Evolutionary conservation across 805 yeast genomes (phyloP).

Genomic region (Yarrowia osloensis): DNA sequence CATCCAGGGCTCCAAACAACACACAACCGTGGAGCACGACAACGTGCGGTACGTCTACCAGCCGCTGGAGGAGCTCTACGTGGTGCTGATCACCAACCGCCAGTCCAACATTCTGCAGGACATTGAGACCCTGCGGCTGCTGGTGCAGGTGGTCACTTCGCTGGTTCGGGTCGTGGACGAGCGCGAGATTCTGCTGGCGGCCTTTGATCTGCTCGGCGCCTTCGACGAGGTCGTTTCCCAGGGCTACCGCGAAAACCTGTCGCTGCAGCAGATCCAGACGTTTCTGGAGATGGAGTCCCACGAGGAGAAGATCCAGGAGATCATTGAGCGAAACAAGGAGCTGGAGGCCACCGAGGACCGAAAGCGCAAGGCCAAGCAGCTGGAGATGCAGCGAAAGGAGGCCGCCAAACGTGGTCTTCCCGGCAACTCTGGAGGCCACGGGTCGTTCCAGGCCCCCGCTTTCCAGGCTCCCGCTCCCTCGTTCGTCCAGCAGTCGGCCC

Average conservation of each 20-base stretch:
- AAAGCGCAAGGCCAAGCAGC: conserved; percentile 88
- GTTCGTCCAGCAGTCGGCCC: conserved; percentile 23
- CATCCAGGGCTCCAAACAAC: conserved; percentile 72
- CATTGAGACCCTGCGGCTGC: conserved; percentile 84
- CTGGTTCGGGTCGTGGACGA: conserved; percentile 74
- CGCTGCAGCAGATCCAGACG: conserved; percentile 78
- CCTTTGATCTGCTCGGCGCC: conserved; percentile 87
- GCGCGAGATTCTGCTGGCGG: conserved; percentile 75
- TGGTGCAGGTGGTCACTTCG: conserved; percentile 78
- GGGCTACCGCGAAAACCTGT: conserved; percentile 87
- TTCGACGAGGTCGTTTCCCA: conserved; percentile 90
- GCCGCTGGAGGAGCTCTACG: conserved; percentile 90
- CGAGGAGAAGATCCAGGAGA: conserved; percentile 97
- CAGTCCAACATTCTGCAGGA: conserved; percentile 92
- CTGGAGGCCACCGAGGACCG: conserved; percentile 96
- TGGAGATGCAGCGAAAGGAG: conserved; percentile 57
- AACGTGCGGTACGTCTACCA: conserved; percentile 91
- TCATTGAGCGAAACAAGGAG: conserved; percentile 95
- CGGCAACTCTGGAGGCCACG: conserved; percentile 36
- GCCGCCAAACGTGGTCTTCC: conserved; percentile 42
- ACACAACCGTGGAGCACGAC: conserved; percentile 91
- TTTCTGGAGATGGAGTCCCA: conserved; percentile 97
- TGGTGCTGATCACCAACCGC: conserved; percentile 86
- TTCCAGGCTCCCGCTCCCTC: conserved; percentile 31
- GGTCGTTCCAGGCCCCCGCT: conserved; percentile 20